phyloP scores from a whole-genome alignment of 495 filamentous ascomycete genomes.

The Penicillium canariense region DNA sequence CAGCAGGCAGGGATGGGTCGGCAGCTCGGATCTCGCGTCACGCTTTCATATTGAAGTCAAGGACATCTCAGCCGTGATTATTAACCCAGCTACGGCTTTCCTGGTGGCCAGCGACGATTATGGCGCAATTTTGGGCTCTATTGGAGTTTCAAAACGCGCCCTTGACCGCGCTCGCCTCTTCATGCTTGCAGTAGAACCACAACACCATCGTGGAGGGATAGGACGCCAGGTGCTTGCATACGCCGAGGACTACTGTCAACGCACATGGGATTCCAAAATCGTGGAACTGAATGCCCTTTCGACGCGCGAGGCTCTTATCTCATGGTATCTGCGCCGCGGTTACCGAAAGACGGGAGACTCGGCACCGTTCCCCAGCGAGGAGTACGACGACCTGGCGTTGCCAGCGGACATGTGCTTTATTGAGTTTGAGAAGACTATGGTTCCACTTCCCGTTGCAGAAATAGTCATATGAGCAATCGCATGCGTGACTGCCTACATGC shows the following conservation, averaged over 20 bases:
- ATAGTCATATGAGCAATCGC: no score
- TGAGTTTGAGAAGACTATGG: slow-evolving; percentile 34
- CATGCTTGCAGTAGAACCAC: slow-evolving; percentile 41
- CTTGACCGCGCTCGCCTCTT: slow-evolving; percentile 32
- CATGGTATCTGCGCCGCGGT: slow-evolving; percentile 45
- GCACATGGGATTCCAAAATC: slow-evolving; percentile 27
- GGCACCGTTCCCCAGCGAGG: slow-evolving; percentile 38
- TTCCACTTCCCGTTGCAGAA: no score
- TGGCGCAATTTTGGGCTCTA: slow-evolving; percentile 31
- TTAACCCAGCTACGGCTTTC: slow-evolving; percentile 33
- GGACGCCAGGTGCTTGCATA: slow-evolving; percentile 38
- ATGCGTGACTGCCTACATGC: no score
- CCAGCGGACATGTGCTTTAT: slow-evolving; percentile 40
- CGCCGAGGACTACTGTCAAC: slow-evolving; percentile 37
- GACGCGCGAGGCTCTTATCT: slow-evolving; percentile 35
- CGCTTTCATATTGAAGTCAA: slow-evolving; percentile 29
- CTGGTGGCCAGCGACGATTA: slow-evolving; percentile 29
- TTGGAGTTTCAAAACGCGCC: slow-evolving; percentile 28
- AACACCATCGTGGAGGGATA: slow-evolving; percentile 36
- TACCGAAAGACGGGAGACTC: slow-evolving; percentile 38
- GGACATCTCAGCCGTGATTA: slow-evolving; percentile 37
- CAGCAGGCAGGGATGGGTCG: slow-evolving; percentile 39
- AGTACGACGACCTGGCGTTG: slow-evolving; percentile 25
- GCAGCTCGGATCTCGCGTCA: slow-evolving; percentile 30
- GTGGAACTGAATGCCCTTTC: slow-evolving; percentile 41